Percentiles rank a stretch among this genome's conserved stretches.
phyloP scores from a whole-genome alignment of 345 rosid genomes.

The Ceriops decandra region DNA sequence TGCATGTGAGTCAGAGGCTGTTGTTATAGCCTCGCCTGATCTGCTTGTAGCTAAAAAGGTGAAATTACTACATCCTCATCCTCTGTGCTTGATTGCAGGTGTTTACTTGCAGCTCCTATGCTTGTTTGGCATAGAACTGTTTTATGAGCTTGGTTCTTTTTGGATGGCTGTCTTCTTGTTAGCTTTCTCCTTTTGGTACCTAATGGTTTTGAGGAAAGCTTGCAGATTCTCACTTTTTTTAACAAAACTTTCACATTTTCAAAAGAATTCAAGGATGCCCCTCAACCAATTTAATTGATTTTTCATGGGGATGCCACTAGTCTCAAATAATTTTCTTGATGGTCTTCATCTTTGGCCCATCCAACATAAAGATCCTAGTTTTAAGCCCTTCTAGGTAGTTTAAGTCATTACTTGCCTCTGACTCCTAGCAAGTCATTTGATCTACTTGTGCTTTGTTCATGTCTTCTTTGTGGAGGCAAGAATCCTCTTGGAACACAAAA shows the following conservation, averaged over 20 bases:
- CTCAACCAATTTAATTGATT: too few species aligned
- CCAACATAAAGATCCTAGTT: too few species aligned
- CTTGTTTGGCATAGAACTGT: background rate
- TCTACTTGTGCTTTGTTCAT: too few species aligned
- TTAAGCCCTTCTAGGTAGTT: too few species aligned
- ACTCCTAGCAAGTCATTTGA: too few species aligned
- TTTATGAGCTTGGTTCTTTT: background rate
- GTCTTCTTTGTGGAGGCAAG: background rate
- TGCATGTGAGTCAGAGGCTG: slow-evolving; percentile 42
- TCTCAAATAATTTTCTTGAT: too few species aligned
- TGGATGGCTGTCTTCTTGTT: background rate
- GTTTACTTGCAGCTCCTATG: background rate
- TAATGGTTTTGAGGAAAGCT: background rate
- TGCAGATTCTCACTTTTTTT: background rate
- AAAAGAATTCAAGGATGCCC: background rate
- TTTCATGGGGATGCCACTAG: too few species aligned
- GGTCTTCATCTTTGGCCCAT: too few species aligned
- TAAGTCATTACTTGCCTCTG: too few species aligned
- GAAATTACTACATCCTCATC: slow-evolving; percentile 15
- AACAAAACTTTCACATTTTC: background rate
- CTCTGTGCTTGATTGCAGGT: background rate
- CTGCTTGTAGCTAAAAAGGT: slow-evolving; percentile 47
- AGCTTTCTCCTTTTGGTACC: background rate
- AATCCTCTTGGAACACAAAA: background rate
- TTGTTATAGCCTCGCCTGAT: slow-evolving; percentile 31